These are phyloP conservation scores for Citrullus mucosospermus DNA, from an alignment of 306 rosid species.

Conservation along the genomic window DNA sequence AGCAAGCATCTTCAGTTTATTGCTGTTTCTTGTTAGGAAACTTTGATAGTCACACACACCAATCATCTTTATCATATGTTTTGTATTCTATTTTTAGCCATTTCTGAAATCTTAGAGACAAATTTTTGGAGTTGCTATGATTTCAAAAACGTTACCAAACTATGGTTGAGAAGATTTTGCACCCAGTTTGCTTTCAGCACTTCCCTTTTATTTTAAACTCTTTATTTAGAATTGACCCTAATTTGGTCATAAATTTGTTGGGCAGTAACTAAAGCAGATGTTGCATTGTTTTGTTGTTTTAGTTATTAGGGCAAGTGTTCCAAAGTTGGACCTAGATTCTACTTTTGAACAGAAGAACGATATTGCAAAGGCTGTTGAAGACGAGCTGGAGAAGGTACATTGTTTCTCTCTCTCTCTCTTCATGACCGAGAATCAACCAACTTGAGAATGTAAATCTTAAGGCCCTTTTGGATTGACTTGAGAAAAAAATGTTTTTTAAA, in stretches of 20 bases:
- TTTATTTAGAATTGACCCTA: background rate
- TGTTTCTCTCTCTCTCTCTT: background rate
- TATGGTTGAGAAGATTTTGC: background rate
- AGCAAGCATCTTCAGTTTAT: background rate
- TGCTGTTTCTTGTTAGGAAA: background rate
- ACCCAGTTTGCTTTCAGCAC: background rate
- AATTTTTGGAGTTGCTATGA: background rate
- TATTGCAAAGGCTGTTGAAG: conserved; percentile 41
- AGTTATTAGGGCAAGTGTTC: conserved; percentile 50
- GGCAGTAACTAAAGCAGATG: background rate
- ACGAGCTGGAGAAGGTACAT: conserved; percentile 37
- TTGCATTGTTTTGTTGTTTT: background rate
- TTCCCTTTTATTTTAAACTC: background rate
- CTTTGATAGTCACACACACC: background rate
- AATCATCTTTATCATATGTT: background rate
- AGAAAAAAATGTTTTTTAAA: too few species aligned
- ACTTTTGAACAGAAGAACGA: conserved; percentile 49
- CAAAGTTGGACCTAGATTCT: conserved; percentile 42
- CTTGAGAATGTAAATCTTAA: background rate
- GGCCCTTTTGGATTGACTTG: too few species aligned
- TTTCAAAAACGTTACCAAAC: background rate
- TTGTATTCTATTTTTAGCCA: background rate
- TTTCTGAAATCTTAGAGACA: background rate
- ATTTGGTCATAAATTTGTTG: background rate
- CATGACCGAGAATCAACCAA: background rate